phyloP scores from a whole-genome alignment of 768 basidiomycete species.

The Rhodotorula diobovata region DNA sequence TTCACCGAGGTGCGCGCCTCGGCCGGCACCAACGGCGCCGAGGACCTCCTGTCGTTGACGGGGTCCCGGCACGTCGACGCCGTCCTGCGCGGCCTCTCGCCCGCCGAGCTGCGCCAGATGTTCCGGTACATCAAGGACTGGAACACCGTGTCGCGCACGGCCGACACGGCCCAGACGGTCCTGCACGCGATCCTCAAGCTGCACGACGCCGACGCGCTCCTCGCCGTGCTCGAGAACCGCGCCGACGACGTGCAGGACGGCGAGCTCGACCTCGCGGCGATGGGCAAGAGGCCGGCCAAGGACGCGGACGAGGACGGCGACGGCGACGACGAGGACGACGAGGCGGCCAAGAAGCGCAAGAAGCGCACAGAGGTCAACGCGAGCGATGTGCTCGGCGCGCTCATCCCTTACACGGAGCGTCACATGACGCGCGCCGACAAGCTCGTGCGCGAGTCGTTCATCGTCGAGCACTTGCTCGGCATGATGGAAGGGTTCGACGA shows the following conservation, averaged over 20 bases:
- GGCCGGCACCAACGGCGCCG: not conserved
- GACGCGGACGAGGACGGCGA: slow-evolving; percentile 21
- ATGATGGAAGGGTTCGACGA: slow-evolving; percentile 41
- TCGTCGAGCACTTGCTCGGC: slow-evolving; percentile 60
- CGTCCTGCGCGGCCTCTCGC: slow-evolving; percentile 67
- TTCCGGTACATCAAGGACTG: slow-evolving; percentile 79
- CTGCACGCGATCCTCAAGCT: slow-evolving; percentile 75
- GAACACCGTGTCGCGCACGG: slow-evolving; percentile 91
- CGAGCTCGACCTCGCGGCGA: slow-evolving; percentile 30
- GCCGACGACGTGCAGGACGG: slow-evolving; percentile 18
- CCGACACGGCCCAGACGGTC: slow-evolving; percentile 74
- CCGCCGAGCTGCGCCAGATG: slow-evolving; percentile 71
- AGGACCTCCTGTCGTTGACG: slow-evolving; percentile 51
- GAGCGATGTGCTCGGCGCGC: slow-evolving; percentile 72
- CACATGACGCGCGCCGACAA: slow-evolving; percentile 80
- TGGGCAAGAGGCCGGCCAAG: slow-evolving; percentile 1
- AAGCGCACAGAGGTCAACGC: slow-evolving; percentile 51
- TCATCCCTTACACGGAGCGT: slow-evolving; percentile 91
- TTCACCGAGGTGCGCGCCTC: slow-evolving; percentile 61
- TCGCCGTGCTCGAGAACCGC: slow-evolving; percentile 57
- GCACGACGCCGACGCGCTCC: slow-evolving; percentile 67
- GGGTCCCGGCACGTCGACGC: slow-evolving; percentile 72
- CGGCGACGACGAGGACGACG: slow-evolving; percentile 30
- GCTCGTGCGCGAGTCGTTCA: slow-evolving; percentile 88
- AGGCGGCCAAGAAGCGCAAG: slow-evolving; percentile 35